Base-by-base conservation (phyloP, 108 stramenopile species). In the Discostella stelligeroides region DNA sequence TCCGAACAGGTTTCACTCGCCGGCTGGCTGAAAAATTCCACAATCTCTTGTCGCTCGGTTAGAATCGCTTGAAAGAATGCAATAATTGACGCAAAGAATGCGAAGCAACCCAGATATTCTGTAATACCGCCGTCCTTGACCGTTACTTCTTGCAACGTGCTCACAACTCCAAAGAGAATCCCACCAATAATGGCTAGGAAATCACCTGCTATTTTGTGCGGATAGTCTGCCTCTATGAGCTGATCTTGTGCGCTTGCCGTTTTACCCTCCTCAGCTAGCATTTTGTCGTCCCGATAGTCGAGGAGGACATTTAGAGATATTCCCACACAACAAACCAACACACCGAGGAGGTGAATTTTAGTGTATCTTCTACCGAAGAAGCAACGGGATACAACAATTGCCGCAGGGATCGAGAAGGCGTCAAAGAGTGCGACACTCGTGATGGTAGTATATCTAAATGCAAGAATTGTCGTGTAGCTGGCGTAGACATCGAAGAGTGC, bases 391-490 rank as follows among this genome's bases (percentile, higher is more conserved):
- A 98, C 49, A 25, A 97, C 51, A 94, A 99, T 98, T 17, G 94
- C 84, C 41, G 92, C 72, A 4, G 97, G 98, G 27, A 99, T 98
- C 21, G 96, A 86, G 34, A 98, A 73, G 23, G 94, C 85, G 75
- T 98, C 98, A 8, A 98, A 83, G 54, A 99, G 80, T 23, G 92
- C 83, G 20, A 96, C 94, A 27, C 89, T 91, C 7, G 98, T 95
- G 46, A 99, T 80, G 21, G 92, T 94, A 8, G 98, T 98, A 74
- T 94, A 98, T 60, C 83, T 84, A 49, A 82, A 93, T 2, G 88
- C 86, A 15, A 82, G 70, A 20, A 88, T 73, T 11, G 87, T 82
- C 10, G 82, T 24, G 34, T 84, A 88, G 56, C 92, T 94, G 7
- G 86, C 92, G 61, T 88, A 85, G 7, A 90, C 86, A 59, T 90